Conservation (phyloP, 176 grass and related monocot genomes). For the Musa beccarii region DNA sequence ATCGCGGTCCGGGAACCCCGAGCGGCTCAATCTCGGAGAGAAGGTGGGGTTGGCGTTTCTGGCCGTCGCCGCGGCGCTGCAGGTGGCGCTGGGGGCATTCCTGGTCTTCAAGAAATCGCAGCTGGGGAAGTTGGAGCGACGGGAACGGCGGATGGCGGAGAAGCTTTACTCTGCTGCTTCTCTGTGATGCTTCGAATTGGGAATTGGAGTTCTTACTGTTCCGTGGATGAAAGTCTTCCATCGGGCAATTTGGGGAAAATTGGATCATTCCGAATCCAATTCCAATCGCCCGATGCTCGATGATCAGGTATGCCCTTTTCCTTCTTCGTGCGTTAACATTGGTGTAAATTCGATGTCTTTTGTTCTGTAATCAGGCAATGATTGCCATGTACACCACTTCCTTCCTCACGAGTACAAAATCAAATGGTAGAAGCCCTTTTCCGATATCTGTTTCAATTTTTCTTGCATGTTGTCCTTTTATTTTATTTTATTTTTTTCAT, state of each 20-base stretch:
- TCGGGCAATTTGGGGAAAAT: not conserved
- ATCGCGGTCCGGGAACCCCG: not conserved
- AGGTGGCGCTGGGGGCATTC: constrained; percentile 1
- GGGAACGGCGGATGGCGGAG: not conserved
- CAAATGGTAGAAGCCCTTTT: too few species aligned
- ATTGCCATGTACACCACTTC: too few species aligned
- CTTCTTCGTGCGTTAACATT: too few species aligned
- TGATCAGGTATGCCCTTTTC: too few species aligned
- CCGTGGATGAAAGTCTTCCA: not conserved
- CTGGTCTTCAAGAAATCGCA: not conserved
- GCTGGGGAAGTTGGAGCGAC: constrained; percentile 1
- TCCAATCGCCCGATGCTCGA: not conserved
- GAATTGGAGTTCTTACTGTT: not conserved
- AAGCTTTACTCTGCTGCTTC: not conserved
- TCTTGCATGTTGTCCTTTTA: too few species aligned
- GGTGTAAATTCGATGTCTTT: too few species aligned
- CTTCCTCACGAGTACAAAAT: too few species aligned
- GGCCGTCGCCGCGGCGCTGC: not conserved
- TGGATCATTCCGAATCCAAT: not conserved
- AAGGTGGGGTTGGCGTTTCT: constrained; percentile 3
- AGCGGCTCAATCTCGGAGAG: not conserved
- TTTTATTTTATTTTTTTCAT: too few species aligned
- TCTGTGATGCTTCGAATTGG: not conserved
- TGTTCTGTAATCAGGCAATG: too few species aligned
- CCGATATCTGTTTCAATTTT: too few species aligned